Conservation (phyloP, 2,329 filamentous ascomycete species). For the Chrysoporthe deuterocubensis region DNA sequence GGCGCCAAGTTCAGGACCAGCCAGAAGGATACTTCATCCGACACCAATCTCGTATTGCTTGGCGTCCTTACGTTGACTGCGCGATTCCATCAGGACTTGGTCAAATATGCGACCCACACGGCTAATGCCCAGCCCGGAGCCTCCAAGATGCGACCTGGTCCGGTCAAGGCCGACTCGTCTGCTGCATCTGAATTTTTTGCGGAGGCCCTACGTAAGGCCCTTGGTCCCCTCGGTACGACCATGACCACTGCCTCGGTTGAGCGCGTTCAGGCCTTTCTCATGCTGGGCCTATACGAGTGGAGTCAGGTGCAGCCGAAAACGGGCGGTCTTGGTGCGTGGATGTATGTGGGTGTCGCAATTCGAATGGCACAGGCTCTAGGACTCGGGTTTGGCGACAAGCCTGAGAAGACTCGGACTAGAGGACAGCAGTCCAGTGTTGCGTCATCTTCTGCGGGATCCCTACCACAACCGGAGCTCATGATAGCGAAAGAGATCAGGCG, state of each 20-base stretch:
- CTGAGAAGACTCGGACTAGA: slow-evolving; percentile 32
- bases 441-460: background rate
- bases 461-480: slow-evolving; percentile 42
- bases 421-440: slow-evolving; percentile 19
- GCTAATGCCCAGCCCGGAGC: slow-evolving; percentile 40
- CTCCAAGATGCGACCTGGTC: slow-evolving; percentile 40
- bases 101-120: slow-evolving; percentile 54
- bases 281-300: slow-evolving; percentile 76
- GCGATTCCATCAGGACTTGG: slow-evolving; percentile 66
- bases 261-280: slow-evolving; percentile 68
- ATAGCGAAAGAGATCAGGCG: slow-evolving; percentile 67
- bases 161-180: slow-evolving; percentile 51
- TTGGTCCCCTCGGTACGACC: slow-evolving; percentile 50
- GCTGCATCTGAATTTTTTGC: slow-evolving; percentile 69
- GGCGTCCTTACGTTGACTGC: slow-evolving; percentile 72
- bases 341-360: slow-evolving; percentile 67
- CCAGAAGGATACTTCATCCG: slow-evolving; percentile 44
- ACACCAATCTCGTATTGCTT: slow-evolving; percentile 63
- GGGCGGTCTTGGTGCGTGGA: slow-evolving; percentile 65
- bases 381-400: slow-evolving; percentile 60
- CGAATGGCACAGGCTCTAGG: slow-evolving; percentile 66
- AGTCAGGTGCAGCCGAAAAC: slow-evolving; percentile 57
- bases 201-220: slow-evolving; percentile 56
- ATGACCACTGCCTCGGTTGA: slow-evolving; percentile 62
- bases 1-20: slow-evolving; percentile 45